These are phyloP conservation scores for Salvia rosmarinus DNA, from an alignment of 257 asterid species.

Conservation along the genomic window DNA sequence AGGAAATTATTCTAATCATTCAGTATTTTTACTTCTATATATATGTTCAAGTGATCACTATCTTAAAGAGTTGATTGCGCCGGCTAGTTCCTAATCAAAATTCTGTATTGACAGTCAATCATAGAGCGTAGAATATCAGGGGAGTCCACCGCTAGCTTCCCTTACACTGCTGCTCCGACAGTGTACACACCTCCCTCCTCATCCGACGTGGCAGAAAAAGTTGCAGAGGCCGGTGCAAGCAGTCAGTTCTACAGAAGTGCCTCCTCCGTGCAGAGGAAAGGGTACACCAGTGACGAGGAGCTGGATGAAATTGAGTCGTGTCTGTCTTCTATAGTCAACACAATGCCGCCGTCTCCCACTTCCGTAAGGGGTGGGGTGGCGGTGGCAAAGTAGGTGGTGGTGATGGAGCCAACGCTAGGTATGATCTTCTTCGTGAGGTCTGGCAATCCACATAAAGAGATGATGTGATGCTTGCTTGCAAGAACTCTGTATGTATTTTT, in stretches of 20 bases:
- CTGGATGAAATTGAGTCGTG: constrained; percentile 79
- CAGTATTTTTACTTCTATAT: background rate
- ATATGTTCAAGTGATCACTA: background rate
- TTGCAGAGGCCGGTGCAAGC: constrained; percentile 55
- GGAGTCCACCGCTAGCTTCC: constrained; percentile 60
- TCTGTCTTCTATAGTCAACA: constrained; percentile 53
- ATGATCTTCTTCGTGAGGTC: constrained; percentile 86
- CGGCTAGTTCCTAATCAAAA: background rate
- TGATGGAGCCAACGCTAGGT: constrained; percentile 61
- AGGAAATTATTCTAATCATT: background rate
- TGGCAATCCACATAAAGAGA: constrained; percentile 56
- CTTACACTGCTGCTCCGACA: constrained; percentile 71
- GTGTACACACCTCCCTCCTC: constrained; percentile 66
- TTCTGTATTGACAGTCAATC: constrained; percentile 60
- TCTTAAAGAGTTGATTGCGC: background rate
- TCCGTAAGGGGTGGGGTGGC: constrained; percentile 30
- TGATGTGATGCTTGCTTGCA: constrained; percentile 13
- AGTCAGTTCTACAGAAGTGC: constrained; percentile 58
- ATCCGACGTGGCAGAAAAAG: constrained; percentile 60
- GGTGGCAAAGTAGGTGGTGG: constrained; percentile 32
- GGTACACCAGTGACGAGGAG: constrained; percentile 93
- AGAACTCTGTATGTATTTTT: constrained; percentile 22
- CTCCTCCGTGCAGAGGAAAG: constrained; percentile 80
- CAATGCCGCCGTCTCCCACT: constrained; percentile 46
- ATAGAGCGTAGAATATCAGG: constrained; percentile 60